A percentile compares a stretch with the other conserved stretches of the same genome.
Evolutionary conservation across 306 rosid genomes (phyloP).

Genomic region (Rosa multiflora): DNA sequence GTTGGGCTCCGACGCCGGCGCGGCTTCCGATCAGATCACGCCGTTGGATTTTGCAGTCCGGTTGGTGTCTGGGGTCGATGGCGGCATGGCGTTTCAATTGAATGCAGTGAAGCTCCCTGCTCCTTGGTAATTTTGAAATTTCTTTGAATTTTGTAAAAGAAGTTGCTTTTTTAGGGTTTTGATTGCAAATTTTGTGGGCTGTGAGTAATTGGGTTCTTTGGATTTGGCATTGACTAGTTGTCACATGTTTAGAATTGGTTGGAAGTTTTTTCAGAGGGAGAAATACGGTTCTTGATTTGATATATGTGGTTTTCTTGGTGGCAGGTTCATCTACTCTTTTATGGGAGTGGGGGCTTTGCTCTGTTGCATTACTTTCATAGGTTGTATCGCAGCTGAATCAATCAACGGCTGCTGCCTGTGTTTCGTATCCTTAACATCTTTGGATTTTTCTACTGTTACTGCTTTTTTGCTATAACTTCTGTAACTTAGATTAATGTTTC

Average conservation of each 20-base stretch:
- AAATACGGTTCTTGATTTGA: slow-evolving; percentile 1
- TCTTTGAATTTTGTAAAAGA: neutral
- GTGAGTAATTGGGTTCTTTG: no score
- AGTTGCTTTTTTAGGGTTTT: neutral
- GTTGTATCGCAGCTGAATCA: slow-evolving; percentile 90
- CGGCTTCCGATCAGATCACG: slow-evolving; percentile 24
- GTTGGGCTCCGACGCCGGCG: slow-evolving; percentile 22
- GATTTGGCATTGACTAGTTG: neutral
- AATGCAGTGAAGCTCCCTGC: slow-evolving; percentile 59
- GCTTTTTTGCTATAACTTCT: neutral
- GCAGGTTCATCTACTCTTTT: slow-evolving; percentile 90
- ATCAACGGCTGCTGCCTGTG: slow-evolving; percentile 86
- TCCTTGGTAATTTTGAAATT: slow-evolving; percentile 57
- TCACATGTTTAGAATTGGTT: neutral
- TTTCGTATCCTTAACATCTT: slow-evolving; percentile 71
- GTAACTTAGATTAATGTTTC: neutral
- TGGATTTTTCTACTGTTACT: slow-evolving; percentile 1
- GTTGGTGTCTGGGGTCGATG: slow-evolving; percentile 36
- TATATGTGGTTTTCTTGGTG: slow-evolving; percentile 22
- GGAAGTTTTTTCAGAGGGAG: slow-evolving; percentile 8
- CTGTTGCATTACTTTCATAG: slow-evolving; percentile 65
- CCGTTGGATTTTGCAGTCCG: slow-evolving; percentile 30
- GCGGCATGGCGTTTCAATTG: slow-evolving; percentile 33
- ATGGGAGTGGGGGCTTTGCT: slow-evolving; percentile 79
- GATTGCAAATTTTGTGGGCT: neutral